A percentile compares a stretch with the other conserved stretches of the same genome.
phyloP scores from a whole-genome alignment of 192 early-diverging fungal genomes.

The Powellomyces hirtus region DNA sequence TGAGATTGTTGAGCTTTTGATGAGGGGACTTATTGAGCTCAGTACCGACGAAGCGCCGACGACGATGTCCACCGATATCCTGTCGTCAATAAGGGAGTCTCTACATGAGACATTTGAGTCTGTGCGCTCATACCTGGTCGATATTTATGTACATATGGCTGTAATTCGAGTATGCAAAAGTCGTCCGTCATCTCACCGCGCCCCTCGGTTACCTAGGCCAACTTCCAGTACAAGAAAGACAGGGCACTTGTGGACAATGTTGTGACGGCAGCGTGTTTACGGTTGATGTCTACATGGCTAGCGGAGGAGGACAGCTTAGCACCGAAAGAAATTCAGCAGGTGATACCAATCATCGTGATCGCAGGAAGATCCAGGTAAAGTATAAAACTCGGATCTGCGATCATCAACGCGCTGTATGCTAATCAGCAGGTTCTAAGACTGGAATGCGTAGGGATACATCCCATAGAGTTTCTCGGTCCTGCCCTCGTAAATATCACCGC shows the following conservation, averaged over 20 bases:
- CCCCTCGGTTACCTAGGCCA: no score
- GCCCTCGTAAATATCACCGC: not conserved
- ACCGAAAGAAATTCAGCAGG: not conserved
- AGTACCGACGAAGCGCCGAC: not conserved
- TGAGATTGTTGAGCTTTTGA: slow-evolving; percentile 19
- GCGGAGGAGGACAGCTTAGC: slow-evolving; percentile 6
- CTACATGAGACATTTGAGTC: slow-evolving; percentile 9
- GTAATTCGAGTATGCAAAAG: no score
- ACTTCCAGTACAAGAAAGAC: not conserved
- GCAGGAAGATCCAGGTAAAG: no score
- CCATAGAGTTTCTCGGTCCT: slow-evolving; percentile 12
- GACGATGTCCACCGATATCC: not conserved
- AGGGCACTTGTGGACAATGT: not conserved
- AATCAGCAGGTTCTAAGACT: no score
- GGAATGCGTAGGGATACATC: no score
- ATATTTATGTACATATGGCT: no score
- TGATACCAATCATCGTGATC: slow-evolving; percentile 7
- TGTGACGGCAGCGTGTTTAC: slow-evolving; percentile 4
- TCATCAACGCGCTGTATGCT: no score
- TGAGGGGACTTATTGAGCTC: not conserved
- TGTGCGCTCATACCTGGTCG: slow-evolving; percentile 9
- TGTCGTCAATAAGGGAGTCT: slow-evolving; percentile 4
- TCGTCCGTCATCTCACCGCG: no score
- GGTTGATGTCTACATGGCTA: slow-evolving; percentile 5
- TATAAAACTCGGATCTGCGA: no score